Evolutionary conservation across 2,329 filamentous ascomycete species (phyloP).

Genomic region (Calonectria hongkongensis): DNA sequence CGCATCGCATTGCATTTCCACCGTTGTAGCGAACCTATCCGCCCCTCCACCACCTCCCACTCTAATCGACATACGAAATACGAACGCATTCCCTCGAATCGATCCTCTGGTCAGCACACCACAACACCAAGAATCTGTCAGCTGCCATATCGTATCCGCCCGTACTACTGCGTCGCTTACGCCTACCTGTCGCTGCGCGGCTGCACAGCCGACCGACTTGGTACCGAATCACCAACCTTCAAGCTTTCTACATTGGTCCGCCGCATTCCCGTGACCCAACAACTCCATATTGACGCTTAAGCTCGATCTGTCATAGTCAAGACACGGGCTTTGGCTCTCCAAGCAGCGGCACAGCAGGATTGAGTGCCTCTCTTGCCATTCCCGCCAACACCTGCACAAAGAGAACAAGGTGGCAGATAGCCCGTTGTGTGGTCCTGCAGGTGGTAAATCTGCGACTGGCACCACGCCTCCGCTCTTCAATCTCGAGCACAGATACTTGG

Average conservation of each 20-base stretch:
- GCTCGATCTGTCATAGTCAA: conserved; percentile 13
- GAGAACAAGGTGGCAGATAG: conserved; percentile 2
- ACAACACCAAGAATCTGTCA: conserved; percentile 23
- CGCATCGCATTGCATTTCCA: conserved; percentile 27
- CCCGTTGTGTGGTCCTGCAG: background rate
- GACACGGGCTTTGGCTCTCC: background rate
- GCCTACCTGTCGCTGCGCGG: conserved; percentile 24
- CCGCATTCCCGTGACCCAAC: conserved; percentile 17
- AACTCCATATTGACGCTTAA: conserved; percentile 9
- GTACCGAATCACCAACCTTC: background rate
- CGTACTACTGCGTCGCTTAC: conserved; percentile 26
- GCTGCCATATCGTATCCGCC: conserved; percentile 33
- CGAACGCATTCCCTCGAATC: conserved; percentile 5
- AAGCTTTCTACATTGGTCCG: conserved; percentile 12
- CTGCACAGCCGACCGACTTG: conserved; percentile 21
- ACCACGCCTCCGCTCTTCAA: background rate
- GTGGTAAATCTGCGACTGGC: conserved; percentile 8
- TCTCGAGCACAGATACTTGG: conserved; percentile 22
- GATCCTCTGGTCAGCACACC: background rate
- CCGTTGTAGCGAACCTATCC: conserved; percentile 28
- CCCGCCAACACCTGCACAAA: background rate
- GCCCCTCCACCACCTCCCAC: conserved; percentile 32
- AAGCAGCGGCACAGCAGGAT: conserved; percentile 13
- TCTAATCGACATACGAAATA: conserved; percentile 33
- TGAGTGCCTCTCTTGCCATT: conserved; percentile 5